These are phyloP conservation scores for Sinapis alba DNA, from an alignment of 441 rosid species.

Conservation along the genomic window DNA sequence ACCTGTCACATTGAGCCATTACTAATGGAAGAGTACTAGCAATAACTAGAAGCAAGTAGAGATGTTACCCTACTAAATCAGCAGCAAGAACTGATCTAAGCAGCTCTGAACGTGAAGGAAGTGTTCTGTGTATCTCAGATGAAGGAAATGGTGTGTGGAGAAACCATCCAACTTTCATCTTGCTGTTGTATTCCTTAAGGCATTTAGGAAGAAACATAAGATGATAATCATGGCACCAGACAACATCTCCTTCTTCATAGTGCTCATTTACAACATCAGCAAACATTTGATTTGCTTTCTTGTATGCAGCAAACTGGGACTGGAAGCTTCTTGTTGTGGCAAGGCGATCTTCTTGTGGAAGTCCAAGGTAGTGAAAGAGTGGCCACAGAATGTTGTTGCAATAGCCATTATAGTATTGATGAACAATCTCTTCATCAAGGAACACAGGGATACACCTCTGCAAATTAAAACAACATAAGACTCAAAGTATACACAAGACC, in stretches of 20 bases:
- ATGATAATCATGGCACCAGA: constrained; percentile 99
- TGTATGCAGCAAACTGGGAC: constrained; percentile 96
- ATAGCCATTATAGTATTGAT: constrained; percentile 97
- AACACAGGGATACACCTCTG: constrained; percentile 99
- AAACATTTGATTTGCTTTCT: constrained; percentile 97
- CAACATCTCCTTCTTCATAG: constrained; percentile 98
- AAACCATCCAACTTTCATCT: constrained; percentile 99
- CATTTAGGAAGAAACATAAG: constrained; percentile 98
- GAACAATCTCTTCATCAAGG: constrained; percentile 98
- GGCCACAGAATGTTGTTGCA: constrained; percentile 99
- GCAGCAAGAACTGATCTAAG: constrained; percentile 97
- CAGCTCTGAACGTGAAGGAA: constrained; percentile 86
- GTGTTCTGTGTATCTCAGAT: constrained; percentile 96
- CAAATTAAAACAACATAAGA: not conserved
- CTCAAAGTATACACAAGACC: not conserved
- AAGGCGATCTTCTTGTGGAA: constrained; percentile 99
- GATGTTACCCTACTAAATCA: constrained; percentile 92
- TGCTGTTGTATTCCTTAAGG: constrained; percentile 74
- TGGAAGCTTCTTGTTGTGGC: constrained; percentile 98
- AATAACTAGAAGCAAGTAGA: constrained; percentile 24
- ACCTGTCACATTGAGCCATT: too few relatives aligned
- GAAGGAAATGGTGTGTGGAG: constrained; percentile 99
- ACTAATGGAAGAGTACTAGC: not conserved
- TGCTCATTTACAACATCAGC: constrained; percentile 92
- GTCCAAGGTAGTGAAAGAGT: constrained; percentile 93